phyloP scores from a whole-genome alignment of 2,329 filamentous ascomycete genomes.

The Scytalidium sp. region DNA sequence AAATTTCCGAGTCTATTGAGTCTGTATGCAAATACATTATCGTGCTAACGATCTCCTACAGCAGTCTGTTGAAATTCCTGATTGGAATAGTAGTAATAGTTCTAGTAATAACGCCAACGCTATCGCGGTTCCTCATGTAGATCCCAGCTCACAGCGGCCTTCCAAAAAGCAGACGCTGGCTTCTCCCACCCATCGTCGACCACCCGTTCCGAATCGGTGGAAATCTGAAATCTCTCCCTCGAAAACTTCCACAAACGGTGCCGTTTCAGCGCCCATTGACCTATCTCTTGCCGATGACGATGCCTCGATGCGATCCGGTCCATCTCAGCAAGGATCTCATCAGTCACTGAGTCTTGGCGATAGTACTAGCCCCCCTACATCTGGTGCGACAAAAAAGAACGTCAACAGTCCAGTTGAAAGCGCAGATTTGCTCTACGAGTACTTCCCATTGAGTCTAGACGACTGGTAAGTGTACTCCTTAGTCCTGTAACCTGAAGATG shows the following conservation, averaged over 20 bases:
- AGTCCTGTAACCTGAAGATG: background rate
- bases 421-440: conserved; percentile 86
- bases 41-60: conserved; percentile 6
- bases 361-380: background rate
- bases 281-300: conserved; percentile 27
- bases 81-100: conserved; percentile 12
- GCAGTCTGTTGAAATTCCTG: conserved; percentile 24
- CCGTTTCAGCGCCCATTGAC: conserved; percentile 21
- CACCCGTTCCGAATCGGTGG: conserved; percentile 30
- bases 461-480: conserved; percentile 60
- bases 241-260: conserved; percentile 4
- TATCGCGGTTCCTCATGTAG: background rate
- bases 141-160: background rate
- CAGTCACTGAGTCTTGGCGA: background rate
- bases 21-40: background rate
- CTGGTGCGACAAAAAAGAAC: background rate
- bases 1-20: no score
- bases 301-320: background rate
- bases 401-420: conserved; percentile 68
- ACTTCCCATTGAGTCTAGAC: conserved; percentile 87
- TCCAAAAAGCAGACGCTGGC: conserved; percentile 5
- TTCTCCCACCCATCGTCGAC: conserved; percentile 15
- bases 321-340: background rate
- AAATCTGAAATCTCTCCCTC: conserved; percentile 15
- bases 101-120: conserved; percentile 5